phyloP scores from a whole-genome alignment of 2,329 filamentous ascomycete species.

The Biscogniauxia marginata region DNA sequence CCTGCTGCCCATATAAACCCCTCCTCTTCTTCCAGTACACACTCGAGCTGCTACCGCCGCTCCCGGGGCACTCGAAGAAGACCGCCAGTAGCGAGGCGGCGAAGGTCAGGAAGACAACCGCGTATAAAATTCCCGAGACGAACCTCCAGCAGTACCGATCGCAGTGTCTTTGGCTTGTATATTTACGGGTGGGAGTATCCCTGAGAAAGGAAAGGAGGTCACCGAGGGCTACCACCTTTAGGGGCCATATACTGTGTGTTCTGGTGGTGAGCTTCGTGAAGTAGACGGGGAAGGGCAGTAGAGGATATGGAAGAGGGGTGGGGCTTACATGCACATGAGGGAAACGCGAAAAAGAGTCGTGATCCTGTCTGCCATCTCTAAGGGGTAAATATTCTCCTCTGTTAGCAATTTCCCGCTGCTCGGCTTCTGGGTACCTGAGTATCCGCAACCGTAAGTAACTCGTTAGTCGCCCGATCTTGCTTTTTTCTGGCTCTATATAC shows the following conservation, averaged over 20 bases:
- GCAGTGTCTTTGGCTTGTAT: background rate
- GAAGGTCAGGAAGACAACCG: slow-evolving; percentile 11
- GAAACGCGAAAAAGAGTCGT: background rate
- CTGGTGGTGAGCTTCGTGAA: background rate
- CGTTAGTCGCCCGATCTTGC: no score
- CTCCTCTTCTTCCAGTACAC: background rate
- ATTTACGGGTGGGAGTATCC: background rate
- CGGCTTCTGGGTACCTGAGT: no score
- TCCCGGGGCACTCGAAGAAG: slow-evolving; percentile 16
- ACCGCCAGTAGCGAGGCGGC: slow-evolving; percentile 9
- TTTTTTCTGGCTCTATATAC: no score
- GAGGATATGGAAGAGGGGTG: background rate
- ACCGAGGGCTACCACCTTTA: background rate
- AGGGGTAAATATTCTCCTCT: background rate
- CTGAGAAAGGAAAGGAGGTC: background rate
- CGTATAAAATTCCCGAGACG: background rate
- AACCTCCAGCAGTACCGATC: background rate
- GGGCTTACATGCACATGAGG: background rate
- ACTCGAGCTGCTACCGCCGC: background rate
- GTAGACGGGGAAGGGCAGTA: background rate
- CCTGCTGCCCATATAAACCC: background rate
- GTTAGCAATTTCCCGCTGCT: background rate
- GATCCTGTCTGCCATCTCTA: background rate
- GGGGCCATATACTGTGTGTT: background rate
- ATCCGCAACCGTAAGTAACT: no score